These are phyloP conservation scores for Cercospora zeae-maydis DNA, from an alignment of 2,329 filamentous ascomycete species.

Conservation along the genomic window DNA sequence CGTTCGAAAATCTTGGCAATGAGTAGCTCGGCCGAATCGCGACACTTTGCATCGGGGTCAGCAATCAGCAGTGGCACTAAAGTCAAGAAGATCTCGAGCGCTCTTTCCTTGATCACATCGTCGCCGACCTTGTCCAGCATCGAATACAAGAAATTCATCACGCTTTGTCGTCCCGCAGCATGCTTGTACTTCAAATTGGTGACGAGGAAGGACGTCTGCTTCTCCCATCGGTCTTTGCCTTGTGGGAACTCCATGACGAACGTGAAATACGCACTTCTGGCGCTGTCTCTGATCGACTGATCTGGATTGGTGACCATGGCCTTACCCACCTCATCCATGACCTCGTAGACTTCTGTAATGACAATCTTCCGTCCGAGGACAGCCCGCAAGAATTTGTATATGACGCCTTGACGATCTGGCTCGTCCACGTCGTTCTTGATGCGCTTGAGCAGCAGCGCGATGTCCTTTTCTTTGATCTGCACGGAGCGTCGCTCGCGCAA, in stretches of 20 bases:
- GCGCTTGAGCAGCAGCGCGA: conserved; percentile 77
- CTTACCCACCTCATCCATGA: conserved; percentile 79
- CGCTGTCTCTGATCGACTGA: conserved; percentile 78
- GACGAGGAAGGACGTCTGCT: conserved; percentile 83
- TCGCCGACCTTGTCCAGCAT: conserved; percentile 81
- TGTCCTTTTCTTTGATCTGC: conserved; percentile 70
- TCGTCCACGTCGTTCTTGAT: conserved; percentile 88
- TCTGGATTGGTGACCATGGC: conserved; percentile 98
- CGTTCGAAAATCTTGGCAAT: conserved; percentile 77
- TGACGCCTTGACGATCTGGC: conserved; percentile 84
- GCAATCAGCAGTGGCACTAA: conserved; percentile 82
- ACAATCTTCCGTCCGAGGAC: conserved; percentile 81
- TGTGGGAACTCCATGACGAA: conserved; percentile 95
- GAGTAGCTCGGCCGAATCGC: conserved; percentile 73
- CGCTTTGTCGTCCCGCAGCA: conserved; percentile 81
- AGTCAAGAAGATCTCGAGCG: conserved; percentile 78
- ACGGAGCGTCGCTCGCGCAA: conserved; percentile 76
- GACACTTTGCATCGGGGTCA: conserved; percentile 82
- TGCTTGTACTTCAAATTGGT: conserved; percentile 89
- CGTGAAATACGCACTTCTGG: conserved; percentile 85
- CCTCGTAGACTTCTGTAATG: conserved; percentile 85
- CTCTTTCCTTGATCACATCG: conserved; percentile 76
- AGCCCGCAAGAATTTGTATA: conserved; percentile 88
- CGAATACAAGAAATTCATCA: conserved; percentile 86
- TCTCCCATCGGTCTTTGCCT: conserved; percentile 80